phyloP scores from a whole-genome alignment of 306 rosid species.

The Castanea mollissima region DNA sequence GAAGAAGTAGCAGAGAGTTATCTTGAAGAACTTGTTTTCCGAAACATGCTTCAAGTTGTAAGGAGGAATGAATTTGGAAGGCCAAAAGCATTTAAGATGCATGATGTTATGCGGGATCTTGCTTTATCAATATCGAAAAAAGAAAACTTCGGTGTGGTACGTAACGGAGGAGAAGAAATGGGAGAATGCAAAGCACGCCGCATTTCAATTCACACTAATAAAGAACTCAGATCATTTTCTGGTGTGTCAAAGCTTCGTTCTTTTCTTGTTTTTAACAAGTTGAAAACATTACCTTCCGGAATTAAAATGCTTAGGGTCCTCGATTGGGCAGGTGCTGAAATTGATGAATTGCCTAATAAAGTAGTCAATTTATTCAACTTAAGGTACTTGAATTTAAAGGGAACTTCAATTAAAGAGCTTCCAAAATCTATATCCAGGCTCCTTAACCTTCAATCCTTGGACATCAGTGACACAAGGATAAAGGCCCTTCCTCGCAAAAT shows the following conservation, averaged over 20 bases:
- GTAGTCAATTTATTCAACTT: too few relatives aligned
- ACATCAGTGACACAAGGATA: too few relatives aligned
- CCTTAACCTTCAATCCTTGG: too few relatives aligned
- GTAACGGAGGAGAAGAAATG: background rate
- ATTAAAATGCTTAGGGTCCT: background rate
- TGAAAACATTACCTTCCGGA: background rate
- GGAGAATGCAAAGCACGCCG: background rate
- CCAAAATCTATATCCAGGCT: too few relatives aligned
- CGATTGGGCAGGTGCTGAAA: background rate
- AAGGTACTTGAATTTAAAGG: too few relatives aligned
- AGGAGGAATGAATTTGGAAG: background rate
- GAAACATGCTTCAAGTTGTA: background rate
- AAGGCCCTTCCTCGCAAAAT: too few relatives aligned
- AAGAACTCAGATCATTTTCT: background rate
- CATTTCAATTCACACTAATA: background rate
- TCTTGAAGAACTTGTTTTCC: background rate
- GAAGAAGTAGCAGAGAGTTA: too few relatives aligned
- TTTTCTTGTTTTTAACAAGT: too few relatives aligned
- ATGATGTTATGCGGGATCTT: background rate
- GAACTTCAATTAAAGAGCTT: too few relatives aligned
- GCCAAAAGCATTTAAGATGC: background rate
- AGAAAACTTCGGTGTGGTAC: too few relatives aligned
- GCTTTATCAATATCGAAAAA: background rate
- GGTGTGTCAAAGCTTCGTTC: too few relatives aligned
- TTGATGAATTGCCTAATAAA: too few relatives aligned